Evolutionary conservation across 805 yeast genomes (phyloP).

Genomic region (Pichia ethanolica): DNA sequence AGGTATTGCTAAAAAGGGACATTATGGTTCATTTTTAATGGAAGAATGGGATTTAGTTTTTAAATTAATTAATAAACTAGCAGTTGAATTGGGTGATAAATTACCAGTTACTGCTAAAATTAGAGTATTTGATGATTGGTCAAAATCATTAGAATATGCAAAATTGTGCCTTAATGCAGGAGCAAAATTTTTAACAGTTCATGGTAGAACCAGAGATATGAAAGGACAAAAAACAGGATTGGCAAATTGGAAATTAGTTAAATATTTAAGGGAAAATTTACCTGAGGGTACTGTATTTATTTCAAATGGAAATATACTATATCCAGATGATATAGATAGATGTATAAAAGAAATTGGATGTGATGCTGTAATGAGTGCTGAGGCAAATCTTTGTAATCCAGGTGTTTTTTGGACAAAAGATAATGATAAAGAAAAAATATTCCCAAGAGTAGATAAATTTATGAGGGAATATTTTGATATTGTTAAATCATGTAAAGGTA

Average conservation of each 20-base stretch:
- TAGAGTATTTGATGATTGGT: constrained; percentile 77
- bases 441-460: constrained; percentile 79
- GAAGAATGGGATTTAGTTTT: constrained; percentile 90
- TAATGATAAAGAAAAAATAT: constrained; percentile 54
- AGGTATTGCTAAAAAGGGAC: constrained; percentile 91
- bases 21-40: constrained; percentile 93
- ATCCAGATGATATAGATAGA: constrained; percentile 73
- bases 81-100: constrained; percentile 49
- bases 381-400: constrained; percentile 89
- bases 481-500: constrained; percentile 51
- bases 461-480: constrained; percentile 85
- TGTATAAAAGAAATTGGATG: constrained; percentile 58
- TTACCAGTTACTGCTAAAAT: constrained; percentile 95
- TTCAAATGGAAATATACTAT: constrained; percentile 91
- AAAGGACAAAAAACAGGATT: constrained; percentile 94
- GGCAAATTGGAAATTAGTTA: constrained; percentile 85
- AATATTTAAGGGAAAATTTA: constrained; percentile 68
- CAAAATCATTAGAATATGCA: constrained; percentile 81
- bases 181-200: constrained; percentile 91
- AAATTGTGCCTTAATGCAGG: constrained; percentile 86
- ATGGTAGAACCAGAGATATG: constrained; percentile 95
- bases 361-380: constrained; percentile 97
- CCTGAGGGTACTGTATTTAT: constrained; percentile 79
- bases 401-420: constrained; percentile 66
- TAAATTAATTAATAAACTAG: constrained; percentile 63